Conservation (phyloP, 441 rosid species). For the Sinapis alba region DNA sequence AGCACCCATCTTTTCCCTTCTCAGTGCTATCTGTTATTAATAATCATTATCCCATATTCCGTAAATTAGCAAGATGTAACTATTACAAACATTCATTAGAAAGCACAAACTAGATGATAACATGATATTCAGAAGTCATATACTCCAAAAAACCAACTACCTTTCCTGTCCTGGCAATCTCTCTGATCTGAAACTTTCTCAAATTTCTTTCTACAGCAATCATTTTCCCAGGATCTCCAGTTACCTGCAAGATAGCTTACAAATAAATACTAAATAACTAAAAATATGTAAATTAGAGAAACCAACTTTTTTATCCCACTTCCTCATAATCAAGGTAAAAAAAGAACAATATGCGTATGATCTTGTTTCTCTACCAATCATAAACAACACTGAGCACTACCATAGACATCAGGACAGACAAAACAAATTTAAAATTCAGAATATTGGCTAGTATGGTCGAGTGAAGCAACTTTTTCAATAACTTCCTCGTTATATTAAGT, state of each 20-base stretch:
- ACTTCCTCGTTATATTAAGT: background rate
- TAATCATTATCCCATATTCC: slow-evolving; percentile 7
- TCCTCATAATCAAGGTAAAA: slow-evolving; percentile 4
- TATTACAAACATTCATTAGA: background rate
- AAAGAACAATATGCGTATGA: slow-evolving; percentile 5
- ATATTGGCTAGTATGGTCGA: background rate
- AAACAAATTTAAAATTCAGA: slow-evolving; percentile 5
- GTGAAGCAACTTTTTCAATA: background rate
- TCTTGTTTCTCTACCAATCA: slow-evolving; percentile 11
- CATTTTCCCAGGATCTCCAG: slow-evolving; percentile 83
- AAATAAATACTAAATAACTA: background rate
- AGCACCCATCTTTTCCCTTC: slow-evolving; percentile 93
- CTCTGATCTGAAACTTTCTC: slow-evolving; percentile 68
- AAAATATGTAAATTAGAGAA: background rate
- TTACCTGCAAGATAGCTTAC: slow-evolving; percentile 46
- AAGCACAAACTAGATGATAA: background rate
- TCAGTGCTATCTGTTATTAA: slow-evolving; percentile 71
- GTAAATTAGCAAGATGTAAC: background rate
- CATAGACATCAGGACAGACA: background rate
- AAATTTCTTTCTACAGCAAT: slow-evolving; percentile 70
- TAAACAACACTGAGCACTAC: slow-evolving; percentile 4
- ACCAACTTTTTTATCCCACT: background rate
- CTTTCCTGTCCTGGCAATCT: slow-evolving; percentile 88
- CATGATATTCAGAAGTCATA: slow-evolving; percentile 29
- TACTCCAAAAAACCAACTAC: slow-evolving; percentile 46